Evolutionary conservation across 495 filamentous ascomycete species (phyloP).

Genomic region (Pyrenula aspistea): DNA sequence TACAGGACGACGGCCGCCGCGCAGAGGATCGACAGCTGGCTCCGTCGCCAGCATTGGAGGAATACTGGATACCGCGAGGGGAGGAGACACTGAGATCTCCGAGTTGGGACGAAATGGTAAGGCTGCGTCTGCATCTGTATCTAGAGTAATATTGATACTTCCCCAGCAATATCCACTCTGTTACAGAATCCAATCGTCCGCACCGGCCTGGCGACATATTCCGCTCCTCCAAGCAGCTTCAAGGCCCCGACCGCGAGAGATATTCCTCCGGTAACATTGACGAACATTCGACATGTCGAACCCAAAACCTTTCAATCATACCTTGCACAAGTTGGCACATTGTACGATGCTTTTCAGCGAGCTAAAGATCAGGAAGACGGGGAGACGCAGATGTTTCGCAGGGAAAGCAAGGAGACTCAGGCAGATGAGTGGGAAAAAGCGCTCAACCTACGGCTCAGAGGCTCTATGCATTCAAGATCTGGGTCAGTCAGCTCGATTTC

Average conservation of each 20-base stretch:
- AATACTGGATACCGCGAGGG: conserved; percentile 52
- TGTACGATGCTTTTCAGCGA: conserved; percentile 74
- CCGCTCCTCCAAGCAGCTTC: conserved; percentile 53
- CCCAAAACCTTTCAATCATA: conserved; percentile 70
- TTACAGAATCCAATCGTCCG: conserved; percentile 84
- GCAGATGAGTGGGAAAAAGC: not conserved
- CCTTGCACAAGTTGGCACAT: conserved; percentile 62
- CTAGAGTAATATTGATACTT: not conserved
- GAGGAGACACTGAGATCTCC: conserved; percentile 46
- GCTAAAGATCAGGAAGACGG: conserved; percentile 58
- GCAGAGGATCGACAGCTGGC: conserved; percentile 77
- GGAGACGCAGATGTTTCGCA: conserved; percentile 20
- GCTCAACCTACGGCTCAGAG: not conserved
- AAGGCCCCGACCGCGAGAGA: conserved; percentile 81
- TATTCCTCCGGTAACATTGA: conserved; percentile 87
- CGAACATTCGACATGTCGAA: conserved; percentile 79
- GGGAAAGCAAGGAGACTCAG: conserved; percentile 11
- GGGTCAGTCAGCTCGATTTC: conserved; percentile 22
- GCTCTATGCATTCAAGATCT: not conserved
- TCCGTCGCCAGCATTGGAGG: conserved; percentile 73
- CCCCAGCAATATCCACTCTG: conserved; percentile 77
- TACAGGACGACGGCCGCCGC: conserved; percentile 32
- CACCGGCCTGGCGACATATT: conserved; percentile 70
- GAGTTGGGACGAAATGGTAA: conserved; percentile 74
- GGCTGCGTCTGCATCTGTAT: conserved; percentile 2